Evolutionary conservation across 495 filamentous ascomycete genomes (phyloP).

Genomic region (Penicilliopsis zonata): DNA sequence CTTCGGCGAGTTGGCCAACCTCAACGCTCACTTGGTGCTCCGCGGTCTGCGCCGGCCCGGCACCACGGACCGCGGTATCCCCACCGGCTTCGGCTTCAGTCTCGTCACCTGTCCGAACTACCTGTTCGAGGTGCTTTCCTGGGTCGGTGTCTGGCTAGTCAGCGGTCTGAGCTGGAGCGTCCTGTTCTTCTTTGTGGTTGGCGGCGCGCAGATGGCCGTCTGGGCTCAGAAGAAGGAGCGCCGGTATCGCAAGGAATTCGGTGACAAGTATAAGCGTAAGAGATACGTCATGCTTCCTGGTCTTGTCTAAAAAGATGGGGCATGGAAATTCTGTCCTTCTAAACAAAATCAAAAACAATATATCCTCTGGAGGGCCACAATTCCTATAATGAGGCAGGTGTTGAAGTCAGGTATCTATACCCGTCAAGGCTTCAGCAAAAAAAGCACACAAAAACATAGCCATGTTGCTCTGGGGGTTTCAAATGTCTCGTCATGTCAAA

Average conservation of each 20-base stretch:
- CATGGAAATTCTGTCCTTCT: too few species aligned
- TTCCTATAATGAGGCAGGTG: too few species aligned
- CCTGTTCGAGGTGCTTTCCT: conserved; percentile 79
- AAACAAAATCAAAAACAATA: too few species aligned
- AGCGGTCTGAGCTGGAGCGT: conserved; percentile 66
- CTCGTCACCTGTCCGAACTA: conserved; percentile 95
- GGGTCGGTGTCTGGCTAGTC: conserved; percentile 64
- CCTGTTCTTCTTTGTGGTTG: conserved; percentile 55
- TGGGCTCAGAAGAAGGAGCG: conserved; percentile 93
- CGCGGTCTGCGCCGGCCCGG: conserved; percentile 65
- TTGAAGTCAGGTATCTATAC: too few species aligned
- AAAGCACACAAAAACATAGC: too few species aligned
- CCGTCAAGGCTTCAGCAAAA: too few species aligned
- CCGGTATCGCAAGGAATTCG: conserved; percentile 80
- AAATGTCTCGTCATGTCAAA: too few species aligned
- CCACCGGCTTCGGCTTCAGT: conserved; percentile 72
- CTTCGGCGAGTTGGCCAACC: conserved; percentile 67
- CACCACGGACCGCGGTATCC: conserved; percentile 77
- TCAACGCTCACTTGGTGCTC: conserved; percentile 65
- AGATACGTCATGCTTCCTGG: conserved; percentile 66
- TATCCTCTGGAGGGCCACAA: too few species aligned
- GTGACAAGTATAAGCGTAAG: conserved; percentile 85
- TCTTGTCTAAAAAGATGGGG: conserved; percentile 41
- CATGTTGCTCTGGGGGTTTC: too few species aligned
- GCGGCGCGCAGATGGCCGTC: conserved; percentile 59